Percentiles rank a stretch among this genome's conserved stretches.
Evolutionary conservation across 805 yeast species (phyloP).

Genomic region (Nakazawaea sp.): DNA sequence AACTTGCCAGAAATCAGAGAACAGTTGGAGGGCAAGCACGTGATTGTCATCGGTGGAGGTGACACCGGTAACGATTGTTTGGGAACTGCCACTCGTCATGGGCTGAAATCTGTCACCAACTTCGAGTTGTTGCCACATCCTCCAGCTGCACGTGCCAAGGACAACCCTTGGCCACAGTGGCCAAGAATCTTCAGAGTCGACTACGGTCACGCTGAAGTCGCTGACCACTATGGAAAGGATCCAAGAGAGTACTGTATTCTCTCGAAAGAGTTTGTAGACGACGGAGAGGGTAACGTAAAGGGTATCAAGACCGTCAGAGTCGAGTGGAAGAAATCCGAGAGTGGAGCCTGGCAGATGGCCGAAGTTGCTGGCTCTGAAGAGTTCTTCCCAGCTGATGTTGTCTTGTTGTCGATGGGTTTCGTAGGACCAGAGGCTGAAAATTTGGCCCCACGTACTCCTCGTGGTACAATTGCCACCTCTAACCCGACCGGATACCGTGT

Average conservation of each 20-base stretch:
- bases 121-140: conserved; percentile 95
- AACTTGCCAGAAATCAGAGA: conserved; percentile 71
- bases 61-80: conserved; percentile 99
- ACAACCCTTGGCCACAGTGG: conserved; percentile 99
- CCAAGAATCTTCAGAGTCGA: conserved; percentile 96
- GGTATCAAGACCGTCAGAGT: conserved; percentile 96
- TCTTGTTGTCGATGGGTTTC: conserved; percentile 93
- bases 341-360: conserved; percentile 99
- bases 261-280: conserved; percentile 93
- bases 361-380: conserved; percentile 95
- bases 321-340: conserved; percentile 93
- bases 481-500: conserved; percentile 64
- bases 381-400: conserved; percentile 90
- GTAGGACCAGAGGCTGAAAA: conserved; percentile 90
- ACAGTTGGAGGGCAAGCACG: conserved; percentile 76
- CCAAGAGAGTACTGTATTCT: conserved; percentile 95
- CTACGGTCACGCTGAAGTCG: conserved; percentile 95
- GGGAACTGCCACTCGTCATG: conserved; percentile 96
- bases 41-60: conserved; percentile 98
- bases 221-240: conserved; percentile 91
- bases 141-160: conserved; percentile 76
- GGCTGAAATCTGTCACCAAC: conserved; percentile 89
- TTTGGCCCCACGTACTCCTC: conserved; percentile 61
- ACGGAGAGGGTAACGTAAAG: conserved; percentile 89
- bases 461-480: conserved; percentile 76